Evolutionary conservation across 2,329 filamentous ascomycete genomes (phyloP).

Genomic region (Ceratocystis cacaofunesta): DNA sequence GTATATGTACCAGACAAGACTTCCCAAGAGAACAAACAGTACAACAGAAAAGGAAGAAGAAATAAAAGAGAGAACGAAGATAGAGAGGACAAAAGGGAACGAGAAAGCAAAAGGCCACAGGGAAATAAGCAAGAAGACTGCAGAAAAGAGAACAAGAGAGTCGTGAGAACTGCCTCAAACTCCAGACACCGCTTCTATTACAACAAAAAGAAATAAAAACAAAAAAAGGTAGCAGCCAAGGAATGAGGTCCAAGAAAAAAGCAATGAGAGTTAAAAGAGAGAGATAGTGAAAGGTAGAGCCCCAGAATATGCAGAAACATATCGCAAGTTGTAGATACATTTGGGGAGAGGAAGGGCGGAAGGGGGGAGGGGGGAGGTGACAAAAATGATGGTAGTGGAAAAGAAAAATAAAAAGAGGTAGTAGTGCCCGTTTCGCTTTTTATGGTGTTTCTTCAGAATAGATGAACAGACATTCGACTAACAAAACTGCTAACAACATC

Average conservation of each 20-base stretch:
- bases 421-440: not conserved
- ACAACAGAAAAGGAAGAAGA: not conserved
- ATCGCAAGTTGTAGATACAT: too few species aligned
- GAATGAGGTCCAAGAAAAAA: not conserved
- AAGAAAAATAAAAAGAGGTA: slow-evolving; percentile 7
- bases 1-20: slow-evolving; percentile 5
- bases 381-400: not conserved
- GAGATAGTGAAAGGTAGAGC: not conserved
- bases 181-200: not conserved
- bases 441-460: not conserved
- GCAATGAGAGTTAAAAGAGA: not conserved
- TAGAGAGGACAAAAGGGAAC: not conserved
- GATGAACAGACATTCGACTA: not conserved
- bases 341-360: too few species aligned
- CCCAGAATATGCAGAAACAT: not conserved
- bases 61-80: not conserved
- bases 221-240: not conserved
- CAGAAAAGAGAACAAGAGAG: slow-evolving; percentile 8
- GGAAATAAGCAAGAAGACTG: not conserved
- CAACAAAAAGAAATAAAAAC: not conserved
- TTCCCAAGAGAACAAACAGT: slow-evolving; percentile 4
- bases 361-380: not conserved
- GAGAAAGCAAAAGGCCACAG: not conserved
- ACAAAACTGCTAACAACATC: not conserved
- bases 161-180: slow-evolving; percentile 11